These are phyloP conservation scores for Xylaria sp. DNA, from an alignment of 2,329 filamentous ascomycete species.

Conservation along the genomic window DNA sequence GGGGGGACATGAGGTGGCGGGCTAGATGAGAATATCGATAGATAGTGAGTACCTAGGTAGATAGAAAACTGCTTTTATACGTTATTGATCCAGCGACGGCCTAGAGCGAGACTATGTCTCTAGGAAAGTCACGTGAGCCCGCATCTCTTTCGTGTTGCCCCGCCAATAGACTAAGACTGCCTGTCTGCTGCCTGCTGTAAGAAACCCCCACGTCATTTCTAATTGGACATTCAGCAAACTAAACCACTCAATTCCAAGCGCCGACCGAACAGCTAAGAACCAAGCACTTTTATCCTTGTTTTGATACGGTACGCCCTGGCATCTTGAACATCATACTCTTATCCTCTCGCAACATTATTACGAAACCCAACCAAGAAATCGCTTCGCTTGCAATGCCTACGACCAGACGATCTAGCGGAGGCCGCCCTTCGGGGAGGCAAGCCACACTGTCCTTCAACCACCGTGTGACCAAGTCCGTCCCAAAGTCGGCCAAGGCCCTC, in stretches of 20 bases:
- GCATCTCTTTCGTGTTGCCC: conserved; percentile 60
- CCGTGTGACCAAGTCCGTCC: conserved; percentile 59
- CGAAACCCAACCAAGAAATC: not conserved
- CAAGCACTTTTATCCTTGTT: not conserved
- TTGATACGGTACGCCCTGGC: not conserved
- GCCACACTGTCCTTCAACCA: conserved; percentile 64
- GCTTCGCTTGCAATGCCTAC: conserved; percentile 49
- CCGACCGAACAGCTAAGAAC: not conserved
- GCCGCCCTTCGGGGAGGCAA: conserved; percentile 52
- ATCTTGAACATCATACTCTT: not conserved
- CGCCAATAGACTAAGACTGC: conserved; percentile 48
- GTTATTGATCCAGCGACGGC: too few species aligned
- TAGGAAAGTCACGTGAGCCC: conserved; percentile 52
- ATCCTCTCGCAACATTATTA: not conserved
- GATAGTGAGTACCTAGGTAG: too few species aligned
- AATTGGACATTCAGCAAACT: conserved; percentile 8
- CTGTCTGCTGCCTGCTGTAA: not conserved
- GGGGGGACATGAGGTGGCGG: not conserved
- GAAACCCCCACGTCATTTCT: conserved; percentile 40
- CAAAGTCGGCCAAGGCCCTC: conserved; percentile 53
- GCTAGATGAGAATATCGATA: too few species aligned
- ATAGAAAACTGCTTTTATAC: too few species aligned
- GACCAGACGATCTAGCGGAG: conserved; percentile 53
- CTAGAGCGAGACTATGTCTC: too few species aligned
- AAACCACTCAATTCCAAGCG: not conserved